Base-by-base conservation (phyloP, 176 grass and related monocot species). In the Echinochloa phyllopogon region DNA sequence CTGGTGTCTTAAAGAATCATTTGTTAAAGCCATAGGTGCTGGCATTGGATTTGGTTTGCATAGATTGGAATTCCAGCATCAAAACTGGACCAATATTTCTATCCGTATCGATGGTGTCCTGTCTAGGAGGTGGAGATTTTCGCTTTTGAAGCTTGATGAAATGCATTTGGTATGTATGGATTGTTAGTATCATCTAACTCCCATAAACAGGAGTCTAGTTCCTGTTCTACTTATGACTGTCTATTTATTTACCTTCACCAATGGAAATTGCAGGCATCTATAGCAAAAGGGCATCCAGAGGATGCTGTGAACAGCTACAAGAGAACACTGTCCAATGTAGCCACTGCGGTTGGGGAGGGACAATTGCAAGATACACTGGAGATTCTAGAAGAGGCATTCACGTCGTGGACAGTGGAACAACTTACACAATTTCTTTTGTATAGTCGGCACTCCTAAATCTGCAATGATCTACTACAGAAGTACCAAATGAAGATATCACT, bases 1-100 rank as follows among this genome's bases (percentile, higher is more conserved):
- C 72, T 97, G 92, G 90, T 91, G 82, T 78, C 90, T 98, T 21
- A 94, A 98, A 75, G 90, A 98, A 82, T 33, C 95, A 76, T 98
- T 86, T 84, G 86, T 94, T 6, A 95, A 98, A 86, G 95, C 90
- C 21, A 50, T 83, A 48, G 95, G 95, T 56, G 69, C 88, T 85
- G 92, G 95, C 25, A 16, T 95, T 77, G 71, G 82, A 24, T 94
- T 92, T 89, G 95, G 92, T n/a, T 49, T 97, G 43, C 67, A 64
- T n/a, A 89, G 90, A 39, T 81, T 98, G 75, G 95, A 95, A 89
- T 94, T 98, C 63, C 88, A 88, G 76, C 90, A 94, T 70, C 38
- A 29, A n/a, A 58, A 87, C 3, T 95, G 92, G 89, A 84, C 17
- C 18, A 64, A 80, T 27, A 88, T 98, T 66, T 88, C 76, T 65